Conservation (phyloP, 2,329 filamentous ascomycete species). For the Pseudogymnoascus sp. region DNA sequence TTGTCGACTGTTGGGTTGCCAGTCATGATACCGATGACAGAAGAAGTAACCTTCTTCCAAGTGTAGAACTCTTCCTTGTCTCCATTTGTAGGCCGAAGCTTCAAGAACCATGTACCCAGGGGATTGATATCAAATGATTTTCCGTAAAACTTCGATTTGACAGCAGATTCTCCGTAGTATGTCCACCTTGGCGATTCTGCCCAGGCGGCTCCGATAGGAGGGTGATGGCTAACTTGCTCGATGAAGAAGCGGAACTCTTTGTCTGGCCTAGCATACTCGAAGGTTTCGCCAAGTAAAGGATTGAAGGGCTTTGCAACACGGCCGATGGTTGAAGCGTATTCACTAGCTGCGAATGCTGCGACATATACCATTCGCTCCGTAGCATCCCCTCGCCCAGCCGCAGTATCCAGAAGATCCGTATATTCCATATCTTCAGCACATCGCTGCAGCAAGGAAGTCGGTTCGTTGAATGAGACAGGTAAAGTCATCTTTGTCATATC, state of each 20-base stretch:
- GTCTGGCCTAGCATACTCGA: constrained; percentile 90
- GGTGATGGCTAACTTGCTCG: constrained; percentile 96
- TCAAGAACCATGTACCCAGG: constrained; percentile 93
- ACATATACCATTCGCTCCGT: constrained; percentile 91
- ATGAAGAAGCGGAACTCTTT: constrained; percentile 98
- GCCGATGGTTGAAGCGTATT: constrained; percentile 94
- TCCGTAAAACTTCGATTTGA: constrained; percentile 95
- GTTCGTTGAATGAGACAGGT: constrained; percentile 97
- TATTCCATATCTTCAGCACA: constrained; percentile 99
- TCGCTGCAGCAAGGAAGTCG: constrained; percentile 87
- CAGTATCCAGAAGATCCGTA: constrained; percentile 80
- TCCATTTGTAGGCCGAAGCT: constrained; percentile 65
- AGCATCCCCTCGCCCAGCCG: constrained; percentile 76
- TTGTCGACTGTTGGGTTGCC: constrained; percentile 96
- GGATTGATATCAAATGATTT: constrained; percentile 97
- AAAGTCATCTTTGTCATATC: constrained; percentile 99
- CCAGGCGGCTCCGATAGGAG: constrained; percentile 85
- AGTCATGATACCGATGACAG: constrained; percentile 96
- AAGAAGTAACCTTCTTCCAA: constrained; percentile 98
- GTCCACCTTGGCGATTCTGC: constrained; percentile 92
- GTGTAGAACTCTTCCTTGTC: constrained; percentile 84
- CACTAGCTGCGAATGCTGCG: constrained; percentile 88
- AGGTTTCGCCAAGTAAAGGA: constrained; percentile 89
- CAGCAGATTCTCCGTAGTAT: constrained; percentile 92
- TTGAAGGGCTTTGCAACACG: constrained; percentile 98